phyloP scores from a whole-genome alignment of 2,329 filamentous ascomycete species.

The Colletotrichum graminicola region DNA sequence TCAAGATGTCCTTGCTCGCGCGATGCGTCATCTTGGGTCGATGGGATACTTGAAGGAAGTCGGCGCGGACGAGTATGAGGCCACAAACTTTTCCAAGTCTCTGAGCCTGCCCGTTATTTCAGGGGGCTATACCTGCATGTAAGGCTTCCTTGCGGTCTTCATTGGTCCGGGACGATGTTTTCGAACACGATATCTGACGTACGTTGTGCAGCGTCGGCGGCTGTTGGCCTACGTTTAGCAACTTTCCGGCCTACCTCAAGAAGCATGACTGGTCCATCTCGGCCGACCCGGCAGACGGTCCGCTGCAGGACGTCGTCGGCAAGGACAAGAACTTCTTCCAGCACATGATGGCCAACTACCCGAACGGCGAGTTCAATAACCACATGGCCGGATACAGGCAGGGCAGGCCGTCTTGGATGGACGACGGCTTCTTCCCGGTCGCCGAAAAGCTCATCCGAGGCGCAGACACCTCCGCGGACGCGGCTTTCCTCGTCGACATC shows the following conservation, averaged over 20 bases:
- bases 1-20: constrained; percentile 45
- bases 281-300: constrained; percentile 1
- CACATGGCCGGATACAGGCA: constrained; percentile 27
- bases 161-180: not conserved
- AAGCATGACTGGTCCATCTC: constrained; percentile 11
- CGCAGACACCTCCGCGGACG: constrained; percentile 5
- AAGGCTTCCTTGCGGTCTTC: constrained; percentile 7
- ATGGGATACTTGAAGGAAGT: constrained; percentile 52
- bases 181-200: not conserved
- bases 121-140: constrained; percentile 49
- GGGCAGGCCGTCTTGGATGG: constrained; percentile 36
- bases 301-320: constrained; percentile 22
- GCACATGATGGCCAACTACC: constrained; percentile 31
- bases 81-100: constrained; percentile 49
- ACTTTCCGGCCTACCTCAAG: constrained; percentile 33
- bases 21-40: constrained; percentile 52
- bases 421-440: constrained; percentile 43
- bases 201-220: constrained; percentile 6
- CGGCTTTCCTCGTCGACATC: constrained; percentile 43
- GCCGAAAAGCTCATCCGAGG: constrained; percentile 47
- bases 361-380: constrained; percentile 25
- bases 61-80: constrained; percentile 49
- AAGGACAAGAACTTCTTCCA: constrained; percentile 23
- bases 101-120: constrained; percentile 44
- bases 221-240: constrained; percentile 24